A percentile compares a stretch with the other conserved stretches of the same genome.
Evolutionary conservation across 257 asterid genomes (phyloP).

Genomic region (Scutellaria minor): DNA sequence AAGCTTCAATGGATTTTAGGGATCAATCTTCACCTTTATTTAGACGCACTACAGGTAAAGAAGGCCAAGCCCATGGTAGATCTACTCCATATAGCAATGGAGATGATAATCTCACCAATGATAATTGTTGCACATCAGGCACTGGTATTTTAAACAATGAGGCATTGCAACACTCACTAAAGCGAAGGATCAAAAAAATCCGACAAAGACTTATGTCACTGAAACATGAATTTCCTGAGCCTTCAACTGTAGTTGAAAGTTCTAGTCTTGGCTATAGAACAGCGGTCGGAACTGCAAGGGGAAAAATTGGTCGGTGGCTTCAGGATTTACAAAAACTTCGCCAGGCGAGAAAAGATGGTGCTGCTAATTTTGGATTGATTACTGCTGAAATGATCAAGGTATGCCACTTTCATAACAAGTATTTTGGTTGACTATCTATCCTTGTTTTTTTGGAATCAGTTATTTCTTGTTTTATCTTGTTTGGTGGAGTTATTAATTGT

Average conservation of each 20-base stretch:
- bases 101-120: slow-evolving; percentile 66
- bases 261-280: slow-evolving; percentile 85
- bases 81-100: slow-evolving; percentile 49
- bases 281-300: slow-evolving; percentile 88
- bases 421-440: slow-evolving; percentile 14
- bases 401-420: slow-evolving; percentile 17
- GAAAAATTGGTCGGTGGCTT: slow-evolving; percentile 84
- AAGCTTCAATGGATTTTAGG: slow-evolving; percentile 98
- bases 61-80: slow-evolving; percentile 70
- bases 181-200: slow-evolving; percentile 80
- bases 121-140: slow-evolving; percentile 48
- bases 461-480: slow-evolving; percentile 29
- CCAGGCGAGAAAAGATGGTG: slow-evolving; percentile 97
- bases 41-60: slow-evolving; percentile 79
- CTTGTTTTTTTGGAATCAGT: not conserved
- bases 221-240: slow-evolving; percentile 91
- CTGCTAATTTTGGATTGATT: slow-evolving; percentile 83
- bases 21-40: slow-evolving; percentile 96
- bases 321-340: slow-evolving; percentile 98
- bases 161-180: slow-evolving; percentile 68
- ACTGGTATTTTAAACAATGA: slow-evolving; percentile 51
- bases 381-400: slow-evolving; percentile 97
- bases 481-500: slow-evolving; percentile 32
- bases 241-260: slow-evolving; percentile 71
- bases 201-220: slow-evolving; percentile 95